Base-by-base conservation (phyloP, 1,284 basidiomycete species). In the Cutaneotrichosporon mucoides region DNA sequence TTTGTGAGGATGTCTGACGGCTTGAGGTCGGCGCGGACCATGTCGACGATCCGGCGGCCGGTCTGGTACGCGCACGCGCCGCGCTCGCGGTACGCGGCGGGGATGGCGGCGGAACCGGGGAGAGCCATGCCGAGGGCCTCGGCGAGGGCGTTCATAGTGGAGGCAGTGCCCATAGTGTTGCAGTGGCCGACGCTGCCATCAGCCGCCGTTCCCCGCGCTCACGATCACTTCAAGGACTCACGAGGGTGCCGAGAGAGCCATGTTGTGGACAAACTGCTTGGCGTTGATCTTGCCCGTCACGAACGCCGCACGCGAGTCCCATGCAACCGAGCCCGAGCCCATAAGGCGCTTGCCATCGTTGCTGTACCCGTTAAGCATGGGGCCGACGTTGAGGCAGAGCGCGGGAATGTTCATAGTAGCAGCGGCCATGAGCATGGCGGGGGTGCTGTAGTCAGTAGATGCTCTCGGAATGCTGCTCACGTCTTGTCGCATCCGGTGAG, bases 81-180 rank as follows among this genome's bases (percentile, higher is more conserved):
- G 52, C 73, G 67, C 61, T 75, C 73, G 35, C 71, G 72, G 63
- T 75, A 75, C 6, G 70, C 68, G 5, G 88, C 92, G 1, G 92
- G 92, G 37, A 84, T 91, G 62, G 88, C 88, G 0, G 91, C 87
- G 37, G 89, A 91, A 69, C 91, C 91, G 0, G 93, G 93, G 35
- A 96, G 81, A 15, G 90, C 90, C 84, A 97, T 89, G 38, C 93
- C 94, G 63, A 96, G 83, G 1, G 90, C 92, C 77, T 97, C 93
- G 42, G 95, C 83, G 15, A 87, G 86, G 41, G 88, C 88, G 65
- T 89, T 90, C 90, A 93, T 92, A 2, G 91, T 92, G 65, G 63
- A 68, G 12, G 72, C 72, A 3, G 73, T 75, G 35, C 76, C 76
- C 68, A 78, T 73, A 10, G 76, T 78, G 63, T 78, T 78, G 62